Conservation (phyloP, 2,329 filamentous ascomycete genomes). For the Davidsoniella australis region DNA sequence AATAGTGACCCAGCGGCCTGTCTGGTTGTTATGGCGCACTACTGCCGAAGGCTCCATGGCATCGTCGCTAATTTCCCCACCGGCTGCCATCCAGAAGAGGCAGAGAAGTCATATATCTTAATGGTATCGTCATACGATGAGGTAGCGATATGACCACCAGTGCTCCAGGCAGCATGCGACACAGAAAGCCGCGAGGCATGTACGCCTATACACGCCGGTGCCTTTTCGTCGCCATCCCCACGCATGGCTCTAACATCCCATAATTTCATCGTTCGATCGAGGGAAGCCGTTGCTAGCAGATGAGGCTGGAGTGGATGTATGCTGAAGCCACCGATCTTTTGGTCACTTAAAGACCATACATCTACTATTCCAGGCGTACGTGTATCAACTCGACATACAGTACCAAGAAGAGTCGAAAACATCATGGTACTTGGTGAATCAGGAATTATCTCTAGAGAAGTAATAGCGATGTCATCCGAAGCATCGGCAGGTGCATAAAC, state of each 20-base stretch:
- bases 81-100: constrained; percentile 39
- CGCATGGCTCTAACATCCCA: constrained; percentile 82
- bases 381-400: constrained; percentile 60
- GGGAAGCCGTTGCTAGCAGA: constrained; percentile 70
- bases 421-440: constrained; percentile 57
- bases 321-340: constrained; percentile 91
- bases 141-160: constrained; percentile 71
- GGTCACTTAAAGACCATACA: constrained; percentile 58
- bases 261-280: constrained; percentile 77
- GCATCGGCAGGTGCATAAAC: constrained; percentile 59
- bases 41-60: constrained; percentile 52
- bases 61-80: constrained; percentile 37
- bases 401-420: constrained; percentile 74
- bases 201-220: constrained; percentile 59
- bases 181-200: constrained; percentile 73
- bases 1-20: constrained; percentile 80
- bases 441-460: constrained; percentile 62
- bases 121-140: constrained; percentile 90
- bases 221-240: constrained; percentile 38
- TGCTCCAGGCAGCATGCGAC: constrained; percentile 81
- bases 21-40: constrained; percentile 86
- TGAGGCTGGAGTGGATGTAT: constrained; percentile 66
- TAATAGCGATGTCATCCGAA: constrained; percentile 60
- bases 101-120: constrained; percentile 71
- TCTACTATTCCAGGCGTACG: constrained; percentile 18